A percentile compares a stretch with the other conserved stretches of the same genome.
Conservation (phyloP, 2,329 filamentous ascomycete species). For the Fusarium agapanthi region DNA sequence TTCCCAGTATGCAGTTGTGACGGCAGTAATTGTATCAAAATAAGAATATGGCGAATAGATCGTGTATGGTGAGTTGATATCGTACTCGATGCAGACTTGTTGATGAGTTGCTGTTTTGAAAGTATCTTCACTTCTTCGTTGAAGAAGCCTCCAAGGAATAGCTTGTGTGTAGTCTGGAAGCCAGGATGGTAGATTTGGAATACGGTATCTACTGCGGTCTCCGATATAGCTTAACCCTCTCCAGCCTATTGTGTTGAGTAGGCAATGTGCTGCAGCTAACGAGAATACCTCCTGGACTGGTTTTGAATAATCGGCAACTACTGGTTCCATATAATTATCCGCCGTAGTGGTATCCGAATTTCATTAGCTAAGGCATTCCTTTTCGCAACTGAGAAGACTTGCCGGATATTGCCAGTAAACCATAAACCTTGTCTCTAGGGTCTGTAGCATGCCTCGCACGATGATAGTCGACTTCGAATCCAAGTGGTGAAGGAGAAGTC, state of each 20-base stretch:
- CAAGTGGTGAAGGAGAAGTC: not conserved
- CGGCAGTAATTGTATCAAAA: not conserved
- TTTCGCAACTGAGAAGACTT: fast-evolving
- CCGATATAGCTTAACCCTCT: not conserved
- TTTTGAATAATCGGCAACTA: not conserved
- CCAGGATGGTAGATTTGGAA: not conserved
- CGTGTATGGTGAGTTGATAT: not conserved
- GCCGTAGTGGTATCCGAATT: not conserved
- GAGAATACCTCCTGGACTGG: not conserved
- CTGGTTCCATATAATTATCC: not conserved
- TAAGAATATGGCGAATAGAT: not conserved
- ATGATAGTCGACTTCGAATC: not conserved
- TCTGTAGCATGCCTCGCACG: not conserved
- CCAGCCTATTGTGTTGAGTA: not conserved
- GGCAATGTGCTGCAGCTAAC: not conserved
- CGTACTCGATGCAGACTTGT: not conserved
- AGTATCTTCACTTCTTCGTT: not conserved
- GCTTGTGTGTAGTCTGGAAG: not conserved
- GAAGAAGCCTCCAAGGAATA: not conserved
- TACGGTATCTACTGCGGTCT: not conserved
- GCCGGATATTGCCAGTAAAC: not conserved
- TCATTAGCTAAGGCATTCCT: not conserved
- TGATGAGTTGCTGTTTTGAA: not conserved
- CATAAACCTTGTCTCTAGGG: not conserved
- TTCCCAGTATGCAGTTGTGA: not conserved